Evolutionary conservation across 805 yeast genomes (phyloP), one percentile per base, ranked within the genome.

Genomic region (Candida ponderosae): DNA sequence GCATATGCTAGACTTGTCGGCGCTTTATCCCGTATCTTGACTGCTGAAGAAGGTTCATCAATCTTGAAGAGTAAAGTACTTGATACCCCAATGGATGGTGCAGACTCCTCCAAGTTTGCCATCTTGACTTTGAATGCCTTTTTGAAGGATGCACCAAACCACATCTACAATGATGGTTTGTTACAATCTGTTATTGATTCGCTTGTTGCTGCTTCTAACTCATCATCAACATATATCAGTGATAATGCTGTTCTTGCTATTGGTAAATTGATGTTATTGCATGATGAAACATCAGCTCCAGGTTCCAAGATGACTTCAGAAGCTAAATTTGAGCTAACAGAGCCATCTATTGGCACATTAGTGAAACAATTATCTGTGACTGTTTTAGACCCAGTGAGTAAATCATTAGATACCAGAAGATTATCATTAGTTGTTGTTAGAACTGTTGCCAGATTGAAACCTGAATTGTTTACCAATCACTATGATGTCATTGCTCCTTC

Each of bases 1-100:
- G 81, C 90, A 1, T 81, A 83, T 51, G 96, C 94, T 17, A 76
- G 72, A 55, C 68, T 84, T 45, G 71, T 86, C 41, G 95, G 96
- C 34, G 74, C 93, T 0, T 63, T 87, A 31, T 74, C 95, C 1
- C 77, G 72, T 47, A 77, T 80, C 28, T 63, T 86, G 51, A 72
- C 79, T 0, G 45, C 60, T 3, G 83, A 76, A 3, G 93, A 82
- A 57, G 84, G 86, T 4, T 53, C 60, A 7, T 68, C 66, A 32
- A 77, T 84, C 44, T 56, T 84, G 47, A 72, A 63, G 39, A 61
- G 65, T 10, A 82, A 81, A 59, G 77, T 84, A 3, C 59, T 84
- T 40, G 66, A 61, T 21, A 62, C 68, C 20, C 61, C 63, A 18
- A 38, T 63, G 24, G 58, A 57, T 9, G 70, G 65, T 34, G 65